phyloP scores from a whole-genome alignment of 2,329 filamentous ascomycete species.

The Ceratocystis cubensis region DNA sequence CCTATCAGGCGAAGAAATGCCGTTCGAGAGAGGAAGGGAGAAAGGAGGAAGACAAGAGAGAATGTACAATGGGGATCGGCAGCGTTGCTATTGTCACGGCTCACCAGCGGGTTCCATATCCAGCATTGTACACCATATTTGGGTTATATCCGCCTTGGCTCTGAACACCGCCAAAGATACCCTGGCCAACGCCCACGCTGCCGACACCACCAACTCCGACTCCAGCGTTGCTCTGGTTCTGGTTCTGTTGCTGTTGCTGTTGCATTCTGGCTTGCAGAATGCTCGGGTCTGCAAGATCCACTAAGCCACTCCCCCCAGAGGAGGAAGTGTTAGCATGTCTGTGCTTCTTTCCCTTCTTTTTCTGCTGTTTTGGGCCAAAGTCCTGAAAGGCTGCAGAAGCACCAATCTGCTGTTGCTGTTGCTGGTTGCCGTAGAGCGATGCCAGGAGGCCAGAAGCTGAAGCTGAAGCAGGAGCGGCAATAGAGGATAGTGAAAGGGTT shows the following conservation, averaged over 20 bases:
- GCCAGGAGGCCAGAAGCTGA: conserved; percentile 82
- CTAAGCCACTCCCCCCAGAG: conserved; percentile 96
- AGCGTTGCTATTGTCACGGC: neutral
- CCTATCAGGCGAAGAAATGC: conserved; percentile 11
- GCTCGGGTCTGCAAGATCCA: conserved; percentile 99
- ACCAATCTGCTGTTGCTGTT: conserved; percentile 18
- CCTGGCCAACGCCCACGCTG: conserved; percentile 49
- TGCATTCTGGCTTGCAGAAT: conserved; percentile 97
- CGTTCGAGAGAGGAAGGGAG: conserved; percentile 3
- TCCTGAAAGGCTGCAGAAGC: conserved; percentile 70
- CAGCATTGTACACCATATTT: conserved; percentile 58
- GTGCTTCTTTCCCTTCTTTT: conserved; percentile 99
- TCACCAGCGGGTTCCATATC: conserved; percentile 20
- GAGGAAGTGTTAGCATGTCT: conserved; percentile 99
- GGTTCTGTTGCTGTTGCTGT: conserved; percentile 63
- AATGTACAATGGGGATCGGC: neutral
- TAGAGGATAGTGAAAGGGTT: conserved; percentile 72
- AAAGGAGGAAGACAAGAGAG: neutral
- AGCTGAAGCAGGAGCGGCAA: conserved; percentile 69
- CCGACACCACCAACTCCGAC: conserved; percentile 27
- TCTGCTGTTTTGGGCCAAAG: conserved; percentile 91
- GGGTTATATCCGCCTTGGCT: conserved; percentile 91
- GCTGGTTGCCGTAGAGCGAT: conserved; percentile 79
- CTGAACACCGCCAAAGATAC: conserved; percentile 68
- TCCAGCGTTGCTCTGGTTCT: conserved; percentile 67